Base-by-base conservation (phyloP, 257 asterid species). In the Rubia yunnanensis region DNA sequence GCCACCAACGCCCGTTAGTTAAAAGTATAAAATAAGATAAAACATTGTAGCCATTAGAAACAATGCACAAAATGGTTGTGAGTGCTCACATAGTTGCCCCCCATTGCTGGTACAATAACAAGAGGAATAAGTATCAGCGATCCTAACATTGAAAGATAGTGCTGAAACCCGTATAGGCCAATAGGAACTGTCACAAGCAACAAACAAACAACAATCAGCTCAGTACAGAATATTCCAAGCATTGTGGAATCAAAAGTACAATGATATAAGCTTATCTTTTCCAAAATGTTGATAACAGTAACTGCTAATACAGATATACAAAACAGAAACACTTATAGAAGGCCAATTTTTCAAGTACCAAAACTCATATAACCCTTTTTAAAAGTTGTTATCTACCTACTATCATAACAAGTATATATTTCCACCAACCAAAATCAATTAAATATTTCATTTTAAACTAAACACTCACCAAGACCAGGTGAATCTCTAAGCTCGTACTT, bases 41-140 rank as follows among this genome's bases (percentile, higher is more conserved):
- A 23, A 54, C 22, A 62, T 15, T 30, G 65, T 13, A 20, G 31
- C 9, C 34, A n/a, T 7, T 3, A 7, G 60, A 66, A 63, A 50
- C 49, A 13, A 58, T 71, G 67, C 60, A 48, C 22, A 17, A 74
- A 79, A 75, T n/a, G 70, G 72, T 68, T 76, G 66, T 77, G 76
- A 85, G 83, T 63, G 82, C 99, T 90, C 89, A 94, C 99, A 77
- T 90, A 68, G 80, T 83, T 84, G 79, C 99, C 99, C 44, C 99
- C 98, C 99, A 88, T 94, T 71, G 99, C 95, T n/a, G 99, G 99
- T 82, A 94, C 96, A 41, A 90, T 81, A 75, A 94, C 98, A 23
- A 94, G 95, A 17, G 98, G 99, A 77, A 90, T 85, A 34, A 94
- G 85, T 64, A 94, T 83, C 91, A 94, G 66, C 23, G 99, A 94